These are phyloP conservation scores for Penicillium argentinense DNA, from an alignment of 495 filamentous ascomycete genomes.

Conservation along the genomic window DNA sequence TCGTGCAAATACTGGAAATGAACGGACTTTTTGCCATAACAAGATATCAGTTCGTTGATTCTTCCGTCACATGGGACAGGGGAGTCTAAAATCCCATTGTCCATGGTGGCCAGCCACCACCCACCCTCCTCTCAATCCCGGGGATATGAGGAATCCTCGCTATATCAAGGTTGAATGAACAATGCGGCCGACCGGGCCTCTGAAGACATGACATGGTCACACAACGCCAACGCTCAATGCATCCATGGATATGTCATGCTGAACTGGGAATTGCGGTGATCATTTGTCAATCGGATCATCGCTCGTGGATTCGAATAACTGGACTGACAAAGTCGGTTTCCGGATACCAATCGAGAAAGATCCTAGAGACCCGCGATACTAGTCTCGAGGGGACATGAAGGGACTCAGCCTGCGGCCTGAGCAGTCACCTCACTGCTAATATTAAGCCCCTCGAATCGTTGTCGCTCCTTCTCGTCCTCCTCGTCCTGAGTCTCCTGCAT, in stretches of 20 bases:
- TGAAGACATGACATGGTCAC: slow-evolving; percentile 16
- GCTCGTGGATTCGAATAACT: slow-evolving; percentile 24
- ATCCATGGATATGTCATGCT: too few relatives aligned
- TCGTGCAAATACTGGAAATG: slow-evolving; percentile 17
- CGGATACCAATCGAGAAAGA: slow-evolving; percentile 22
- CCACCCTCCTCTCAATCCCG: slow-evolving; percentile 5
- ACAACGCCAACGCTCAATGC: slow-evolving; percentile 10
- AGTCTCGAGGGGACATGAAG: slow-evolving; percentile 19
- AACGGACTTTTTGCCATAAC: slow-evolving; percentile 38
- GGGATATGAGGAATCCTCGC: background rate
- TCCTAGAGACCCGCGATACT: slow-evolving; percentile 34
- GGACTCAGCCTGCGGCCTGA: slow-evolving; percentile 34
- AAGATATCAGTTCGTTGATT: slow-evolving; percentile 33
- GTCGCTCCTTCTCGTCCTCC: slow-evolving; percentile 43
- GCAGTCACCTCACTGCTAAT: too few relatives aligned
- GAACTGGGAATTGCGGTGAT: slow-evolving; percentile 17
- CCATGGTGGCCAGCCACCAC: slow-evolving; percentile 17
- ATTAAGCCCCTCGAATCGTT: too few relatives aligned
- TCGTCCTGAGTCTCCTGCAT: slow-evolving; percentile 69
- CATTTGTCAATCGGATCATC: slow-evolving; percentile 28
- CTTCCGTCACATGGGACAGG: slow-evolving; percentile 29
- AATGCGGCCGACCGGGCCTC: slow-evolving; percentile 10
- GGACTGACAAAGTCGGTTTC: slow-evolving; percentile 23
- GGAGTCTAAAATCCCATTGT: slow-evolving; percentile 12
- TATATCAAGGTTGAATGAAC: slow-evolving; percentile 4